These are phyloP conservation scores for Thelephora aurantiotincta DNA, from an alignment of 768 basidiomycete species.

Conservation along the genomic window DNA sequence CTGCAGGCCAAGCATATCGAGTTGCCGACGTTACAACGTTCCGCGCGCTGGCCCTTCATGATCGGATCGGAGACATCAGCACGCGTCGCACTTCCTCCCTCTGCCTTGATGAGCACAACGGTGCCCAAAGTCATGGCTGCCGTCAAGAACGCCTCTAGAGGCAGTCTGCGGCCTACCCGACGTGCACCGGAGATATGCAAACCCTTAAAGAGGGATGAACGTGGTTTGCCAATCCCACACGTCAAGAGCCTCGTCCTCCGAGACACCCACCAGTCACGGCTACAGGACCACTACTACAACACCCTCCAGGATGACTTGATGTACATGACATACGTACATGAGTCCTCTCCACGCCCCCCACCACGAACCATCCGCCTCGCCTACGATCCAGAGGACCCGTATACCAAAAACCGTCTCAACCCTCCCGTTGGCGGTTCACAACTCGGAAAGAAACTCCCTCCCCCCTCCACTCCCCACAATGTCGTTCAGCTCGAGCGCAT, in stretches of 20 bases:
- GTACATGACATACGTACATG: conserved; percentile 90
- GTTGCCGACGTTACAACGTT: too few species aligned
- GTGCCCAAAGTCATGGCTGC: background rate
- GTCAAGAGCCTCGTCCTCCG: conserved; percentile 42
- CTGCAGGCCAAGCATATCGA: too few species aligned
- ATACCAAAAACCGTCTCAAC: conserved; percentile 65
- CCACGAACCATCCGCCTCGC: conserved; percentile 47
- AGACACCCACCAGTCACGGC: conserved; percentile 58
- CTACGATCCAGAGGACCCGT: conserved; percentile 71
- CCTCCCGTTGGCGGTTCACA: conserved; percentile 55
- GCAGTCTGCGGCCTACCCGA: conserved; percentile 10
- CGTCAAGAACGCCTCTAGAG: conserved; percentile 3
- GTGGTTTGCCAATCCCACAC: conserved; percentile 62
- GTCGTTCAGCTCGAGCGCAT: conserved; percentile 72
- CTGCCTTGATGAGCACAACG: background rate
- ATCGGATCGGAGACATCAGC: too few species aligned
- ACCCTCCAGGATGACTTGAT: conserved; percentile 80
- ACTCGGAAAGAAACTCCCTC: conserved; percentile 51
- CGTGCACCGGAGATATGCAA: conserved; percentile 10
- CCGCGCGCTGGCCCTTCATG: too few species aligned
- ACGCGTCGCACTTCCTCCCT: too few species aligned
- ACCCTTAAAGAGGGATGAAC: conserved; percentile 31
- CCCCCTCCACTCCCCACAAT: conserved; percentile 51
- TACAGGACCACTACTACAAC: conserved; percentile 71
- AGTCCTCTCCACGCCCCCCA: conserved; percentile 35